Evolutionary conservation across 768 basidiomycete species (phyloP).

Genomic region (Chiua virens): DNA sequence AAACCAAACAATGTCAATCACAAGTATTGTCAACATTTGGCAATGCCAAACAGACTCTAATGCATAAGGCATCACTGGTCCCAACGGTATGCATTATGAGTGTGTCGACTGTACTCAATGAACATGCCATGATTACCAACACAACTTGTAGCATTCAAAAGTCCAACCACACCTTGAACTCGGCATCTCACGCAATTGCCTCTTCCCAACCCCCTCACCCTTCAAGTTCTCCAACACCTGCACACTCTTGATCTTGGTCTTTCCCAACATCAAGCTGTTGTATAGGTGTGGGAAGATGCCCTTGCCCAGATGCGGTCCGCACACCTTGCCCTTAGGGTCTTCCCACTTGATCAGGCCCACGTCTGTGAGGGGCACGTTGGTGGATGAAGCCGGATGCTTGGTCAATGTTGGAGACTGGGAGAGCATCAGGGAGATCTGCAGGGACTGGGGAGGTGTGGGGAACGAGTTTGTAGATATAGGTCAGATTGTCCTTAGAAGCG

Average conservation of each 20-base stretch:
- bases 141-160: slow-evolving; percentile 29
- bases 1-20: no score
- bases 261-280: slow-evolving; percentile 44
- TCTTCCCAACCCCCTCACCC: slow-evolving; percentile 33
- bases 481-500: slow-evolving; percentile 29
- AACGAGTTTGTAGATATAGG: slow-evolving; percentile 64
- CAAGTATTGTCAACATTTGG: no score
- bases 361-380: slow-evolving; percentile 40
- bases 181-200: slow-evolving; percentile 16
- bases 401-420: slow-evolving; percentile 56
- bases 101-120: no score
- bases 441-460: slow-evolving; percentile 38
- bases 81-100: no score
- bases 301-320: slow-evolving; percentile 43
- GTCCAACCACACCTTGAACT: slow-evolving; percentile 32
- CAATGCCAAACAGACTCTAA: no score
- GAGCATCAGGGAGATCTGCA: slow-evolving; percentile 39
- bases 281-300: slow-evolving; percentile 57
- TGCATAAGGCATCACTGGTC: no score
- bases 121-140: no score
- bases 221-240: slow-evolving; percentile 26
- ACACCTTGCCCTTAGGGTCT: slow-evolving; percentile 38
- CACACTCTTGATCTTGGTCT: slow-evolving; percentile 45
- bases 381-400: slow-evolving; percentile 50
- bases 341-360: slow-evolving; percentile 47